Conservation (phyloP, 305 asterid species). For the Fraxinus ornus region DNA sequence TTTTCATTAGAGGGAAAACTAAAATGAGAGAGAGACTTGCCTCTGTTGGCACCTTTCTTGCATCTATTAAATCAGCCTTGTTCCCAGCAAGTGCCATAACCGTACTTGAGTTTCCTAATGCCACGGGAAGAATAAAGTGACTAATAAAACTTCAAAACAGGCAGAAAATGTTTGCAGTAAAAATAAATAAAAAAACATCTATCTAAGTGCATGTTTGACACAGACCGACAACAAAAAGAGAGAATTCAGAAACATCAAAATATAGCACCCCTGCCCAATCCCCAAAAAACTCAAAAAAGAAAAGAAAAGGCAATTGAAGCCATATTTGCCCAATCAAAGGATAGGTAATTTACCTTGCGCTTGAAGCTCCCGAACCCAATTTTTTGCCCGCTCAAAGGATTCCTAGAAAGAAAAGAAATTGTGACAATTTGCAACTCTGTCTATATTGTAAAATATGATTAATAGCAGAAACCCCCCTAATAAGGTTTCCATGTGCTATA, state of each 20-base stretch:
- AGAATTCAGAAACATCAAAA: background rate
- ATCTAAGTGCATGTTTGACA: background rate
- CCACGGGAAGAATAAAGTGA: background rate
- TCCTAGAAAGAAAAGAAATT: constrained; percentile 29
- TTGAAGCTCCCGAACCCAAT: constrained; percentile 64
- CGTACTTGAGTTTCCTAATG: constrained; percentile 36
- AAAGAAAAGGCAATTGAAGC: constrained; percentile 3
- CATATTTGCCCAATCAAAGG: constrained; percentile 7
- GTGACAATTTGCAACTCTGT: background rate
- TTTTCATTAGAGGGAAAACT: background rate
- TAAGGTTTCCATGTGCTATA: background rate
- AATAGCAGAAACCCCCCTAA: background rate
- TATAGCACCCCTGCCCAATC: background rate
- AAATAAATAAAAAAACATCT: background rate
- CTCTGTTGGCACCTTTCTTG: constrained; percentile 64
- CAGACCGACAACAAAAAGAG: background rate
- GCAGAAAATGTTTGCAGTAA: background rate
- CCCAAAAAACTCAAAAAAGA: background rate
- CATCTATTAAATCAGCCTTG: constrained; percentile 42
- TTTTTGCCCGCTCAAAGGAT: constrained; percentile 59
- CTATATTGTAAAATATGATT: background rate
- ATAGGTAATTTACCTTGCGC: constrained; percentile 45
- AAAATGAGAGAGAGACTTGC: constrained; percentile 29
- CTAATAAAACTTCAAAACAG: background rate
- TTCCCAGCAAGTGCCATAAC: constrained; percentile 48